Percentiles rank a stretch among this genome's conserved stretches.
phyloP scores from a whole-genome alignment of 139 green algal genomes.

The Coelastrella sp. region DNA sequence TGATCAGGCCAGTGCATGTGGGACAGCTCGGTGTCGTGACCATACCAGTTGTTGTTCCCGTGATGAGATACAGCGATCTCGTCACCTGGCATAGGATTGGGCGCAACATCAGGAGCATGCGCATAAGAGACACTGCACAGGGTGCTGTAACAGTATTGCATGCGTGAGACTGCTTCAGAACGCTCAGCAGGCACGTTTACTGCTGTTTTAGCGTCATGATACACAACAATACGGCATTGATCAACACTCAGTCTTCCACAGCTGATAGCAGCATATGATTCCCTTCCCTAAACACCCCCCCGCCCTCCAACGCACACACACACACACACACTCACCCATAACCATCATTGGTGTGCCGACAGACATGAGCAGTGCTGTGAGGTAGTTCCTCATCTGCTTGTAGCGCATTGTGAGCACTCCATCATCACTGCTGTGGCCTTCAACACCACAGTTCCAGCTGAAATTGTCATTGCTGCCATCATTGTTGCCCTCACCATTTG shows the following conservation, averaged over 20 bases:
- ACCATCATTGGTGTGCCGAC: slow-evolving; percentile 97
- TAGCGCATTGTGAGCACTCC: slow-evolving; percentile 73
- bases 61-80: slow-evolving; percentile 85
- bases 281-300: not conserved
- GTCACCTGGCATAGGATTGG: slow-evolving; percentile 73
- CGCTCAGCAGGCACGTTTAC: not conserved
- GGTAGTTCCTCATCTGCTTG: slow-evolving; percentile 95
- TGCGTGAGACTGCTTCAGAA: not conserved
- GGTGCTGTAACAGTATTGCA: not conserved
- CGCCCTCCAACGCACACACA: not conserved
- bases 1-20: slow-evolving; percentile 78
- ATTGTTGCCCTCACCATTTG: slow-evolving; percentile 73
- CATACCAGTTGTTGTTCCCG: slow-evolving; percentile 99
- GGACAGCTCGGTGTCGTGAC: slow-evolving; percentile 91
- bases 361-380: slow-evolving; percentile 88
- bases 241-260: too few species aligned
- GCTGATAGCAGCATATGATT: not conserved
- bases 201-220: too few species aligned
- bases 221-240: too few species aligned
- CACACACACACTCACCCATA: slow-evolving; percentile 56
- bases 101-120: too few species aligned
- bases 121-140: too few species aligned
- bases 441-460: slow-evolving; percentile 97
- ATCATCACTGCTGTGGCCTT: slow-evolving; percentile 79
- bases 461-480: slow-evolving; percentile 97